A percentile compares a stretch with the other conserved stretches of the same genome.
Conservation (phyloP, 2,329 filamentous ascomycete genomes). For the Magnaporthales sp. region DNA sequence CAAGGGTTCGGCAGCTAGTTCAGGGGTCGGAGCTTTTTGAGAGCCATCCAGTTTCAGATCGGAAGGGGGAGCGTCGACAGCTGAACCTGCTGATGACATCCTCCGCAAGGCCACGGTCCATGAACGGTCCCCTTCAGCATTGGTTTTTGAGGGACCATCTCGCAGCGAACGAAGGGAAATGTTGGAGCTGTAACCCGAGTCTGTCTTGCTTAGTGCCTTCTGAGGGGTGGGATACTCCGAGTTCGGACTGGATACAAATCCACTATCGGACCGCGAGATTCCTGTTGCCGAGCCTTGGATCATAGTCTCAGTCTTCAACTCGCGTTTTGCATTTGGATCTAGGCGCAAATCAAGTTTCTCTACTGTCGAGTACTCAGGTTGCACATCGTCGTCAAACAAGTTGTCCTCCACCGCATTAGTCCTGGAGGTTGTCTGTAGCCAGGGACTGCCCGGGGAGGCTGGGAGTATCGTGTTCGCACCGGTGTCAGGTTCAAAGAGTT, state of each 20-base stretch:
- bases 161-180: constrained; percentile 46
- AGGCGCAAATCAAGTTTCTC: constrained; percentile 31
- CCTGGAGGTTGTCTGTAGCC: constrained; percentile 37
- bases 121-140: not conserved
- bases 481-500: not conserved
- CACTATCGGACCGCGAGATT: constrained; percentile 37
- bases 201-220: constrained; percentile 44
- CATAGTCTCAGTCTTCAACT: constrained; percentile 12
- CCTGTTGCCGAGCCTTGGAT: constrained; percentile 1
- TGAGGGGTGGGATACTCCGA: constrained; percentile 26
- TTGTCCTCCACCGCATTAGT: constrained; percentile 37
- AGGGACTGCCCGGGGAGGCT: constrained; percentile 19
- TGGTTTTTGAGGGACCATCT: constrained; percentile 10
- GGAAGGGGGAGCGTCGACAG: not conserved
- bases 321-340: constrained; percentile 34
- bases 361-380: constrained; percentile 21
- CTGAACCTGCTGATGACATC: not conserved
- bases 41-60: not conserved
- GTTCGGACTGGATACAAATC: constrained; percentile 36
- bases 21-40: not conserved
- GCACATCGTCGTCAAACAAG: constrained; percentile 33
- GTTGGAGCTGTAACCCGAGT: constrained; percentile 55
- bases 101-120: not conserved
- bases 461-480: constrained; percentile 19
- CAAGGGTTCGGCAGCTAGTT: constrained; percentile 7